Base-by-base conservation (phyloP, 805 yeast species). In the Dipodascopsis uninucleata region DNA sequence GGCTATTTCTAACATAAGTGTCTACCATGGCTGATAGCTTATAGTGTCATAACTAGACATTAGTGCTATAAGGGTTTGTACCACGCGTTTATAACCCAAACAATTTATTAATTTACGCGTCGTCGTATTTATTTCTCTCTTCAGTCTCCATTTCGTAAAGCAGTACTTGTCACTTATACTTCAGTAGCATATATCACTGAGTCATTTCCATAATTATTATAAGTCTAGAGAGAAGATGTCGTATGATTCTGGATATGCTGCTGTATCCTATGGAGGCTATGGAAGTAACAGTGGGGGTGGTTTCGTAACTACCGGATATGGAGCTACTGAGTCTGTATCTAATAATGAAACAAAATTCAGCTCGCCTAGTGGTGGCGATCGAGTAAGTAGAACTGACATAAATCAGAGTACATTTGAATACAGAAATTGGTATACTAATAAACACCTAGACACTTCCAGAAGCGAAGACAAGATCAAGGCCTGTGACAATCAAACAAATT, bases 401-500 rank as follows among this genome's bases (percentile, higher is more conserved):
- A 17, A n/a, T 9, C 24, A 22, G 17, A 39, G 12, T 7, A 9
- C 6, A 39, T 10, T 10, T 31, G 4, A 12, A 25, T 14, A 31
- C 14, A 26, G 17, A 17, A 12, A 18, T 31, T 22, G 18, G 17
- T 16, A n/a, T 20, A n/a, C 14, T 17, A 9, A 39, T 33, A 5
- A 20, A 21, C 10, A 26, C 5, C 20, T n/a, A n/a, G 32, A 16
- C 39, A 40, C 21, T 33, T 23, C 41, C 52, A 8, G 48, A 49
- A 23, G 54, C 45, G 25, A 35, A 45, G 38, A 38, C 46, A 21
- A 28, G 51, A 22, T 23, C 53, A 12, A 58, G 69, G 8, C 82
- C 88, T 0, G 82, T 82, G 14, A 81, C 87, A 7, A 72, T 82
- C 58, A 78, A 78, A 58, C 85, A 80, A 63, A 63, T 81, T 38